These are phyloP conservation scores for Daucus carota DNA, from an alignment of 129 eudicot genomes.

Conservation along the genomic window DH1_v3.0 NC_030384.2:48012501-48013000, in stretches of 20 bases:
- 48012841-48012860: slow-evolving; percentile 31
- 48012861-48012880: slow-evolving; percentile 48
- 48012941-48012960: slow-evolving; percentile 39
- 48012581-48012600: too few species aligned
- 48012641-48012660: too few species aligned
- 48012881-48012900: slow-evolving; percentile 45
- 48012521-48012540: too few species aligned
- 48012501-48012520: too few species aligned
- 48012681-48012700: too few species aligned
- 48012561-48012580: too few species aligned
- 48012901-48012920: slow-evolving; percentile 41
- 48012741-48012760: slow-evolving; percentile 50
- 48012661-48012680: too few species aligned
- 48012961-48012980: slow-evolving; percentile 44
- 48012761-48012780: slow-evolving; percentile 37
- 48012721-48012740: slow-evolving; percentile 42
- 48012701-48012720: too few species aligned
- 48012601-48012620: too few species aligned
- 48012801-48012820: slow-evolving; percentile 46
- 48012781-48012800: slow-evolving; percentile 38
- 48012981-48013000: slow-evolving; percentile 44
- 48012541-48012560: too few species aligned
- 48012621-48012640: too few species aligned
- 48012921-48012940: slow-evolving; percentile 33
- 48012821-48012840: slow-evolving; percentile 42